Conservation (phyloP, 805 yeast genomes). For the Starmera pachycereana region DNA sequence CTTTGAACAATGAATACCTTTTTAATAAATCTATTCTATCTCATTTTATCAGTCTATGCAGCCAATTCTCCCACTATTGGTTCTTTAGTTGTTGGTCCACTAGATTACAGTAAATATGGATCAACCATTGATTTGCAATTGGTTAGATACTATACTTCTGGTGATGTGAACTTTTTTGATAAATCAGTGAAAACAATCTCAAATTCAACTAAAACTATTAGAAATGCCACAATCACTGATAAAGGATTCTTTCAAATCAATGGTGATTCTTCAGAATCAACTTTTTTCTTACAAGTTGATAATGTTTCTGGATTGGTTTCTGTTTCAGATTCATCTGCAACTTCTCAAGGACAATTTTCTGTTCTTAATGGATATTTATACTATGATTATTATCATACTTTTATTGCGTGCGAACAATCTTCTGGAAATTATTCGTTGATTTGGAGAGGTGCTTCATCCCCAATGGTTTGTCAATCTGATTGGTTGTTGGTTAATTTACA, state of each 20-base stretch:
- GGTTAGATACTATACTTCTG: slow-evolving; percentile 6
- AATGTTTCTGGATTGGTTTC: slow-evolving; percentile 7
- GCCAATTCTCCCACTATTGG: slow-evolving; percentile 5
- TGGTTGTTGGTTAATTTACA: slow-evolving; percentile 12
- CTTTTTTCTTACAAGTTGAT: slow-evolving; percentile 6
- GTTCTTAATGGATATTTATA: slow-evolving; percentile 4
- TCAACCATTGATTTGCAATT: slow-evolving; percentile 10
- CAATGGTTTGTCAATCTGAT: slow-evolving; percentile 8
- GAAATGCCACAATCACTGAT: slow-evolving; percentile 3
- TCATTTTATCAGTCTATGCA: background rate
- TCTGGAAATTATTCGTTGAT: slow-evolving; percentile 7
- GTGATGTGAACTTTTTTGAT: slow-evolving; percentile 10
- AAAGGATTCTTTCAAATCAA: slow-evolving; percentile 7
- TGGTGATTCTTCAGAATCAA: background rate
- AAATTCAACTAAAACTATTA: slow-evolving; percentile 4
- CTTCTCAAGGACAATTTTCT: slow-evolving; percentile 9
- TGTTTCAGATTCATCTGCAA: slow-evolving; percentile 2
- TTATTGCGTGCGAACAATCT: slow-evolving; percentile 12
- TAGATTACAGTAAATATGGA: slow-evolving; percentile 11
- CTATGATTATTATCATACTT: slow-evolving; percentile 12
- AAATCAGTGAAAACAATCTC: background rate
- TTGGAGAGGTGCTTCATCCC: slow-evolving; percentile 16
- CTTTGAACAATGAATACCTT: too few species aligned
- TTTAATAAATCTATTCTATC: background rate
- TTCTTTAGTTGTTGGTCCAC: slow-evolving; percentile 9